phyloP scores from a whole-genome alignment of 805 yeast genomes.

The Grigorovia yakushimaensis region DNA sequence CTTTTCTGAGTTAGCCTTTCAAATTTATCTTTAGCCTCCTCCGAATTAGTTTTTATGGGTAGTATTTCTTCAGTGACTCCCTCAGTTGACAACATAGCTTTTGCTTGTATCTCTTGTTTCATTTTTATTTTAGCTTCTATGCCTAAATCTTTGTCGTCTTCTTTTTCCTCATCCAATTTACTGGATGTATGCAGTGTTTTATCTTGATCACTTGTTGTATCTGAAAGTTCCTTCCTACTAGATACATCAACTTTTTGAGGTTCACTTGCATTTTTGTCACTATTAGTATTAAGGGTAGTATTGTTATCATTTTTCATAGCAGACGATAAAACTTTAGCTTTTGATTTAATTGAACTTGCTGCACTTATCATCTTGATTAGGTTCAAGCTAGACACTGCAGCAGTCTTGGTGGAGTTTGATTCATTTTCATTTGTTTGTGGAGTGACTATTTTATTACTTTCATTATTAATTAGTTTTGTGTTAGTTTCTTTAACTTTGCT shows the following conservation, averaged over 20 bases:
- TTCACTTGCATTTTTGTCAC: background rate
- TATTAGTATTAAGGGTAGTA: background rate
- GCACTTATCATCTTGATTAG: background rate
- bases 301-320: background rate
- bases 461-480: too few species aligned
- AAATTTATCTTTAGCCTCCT: too few species aligned
- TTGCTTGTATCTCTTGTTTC: background rate
- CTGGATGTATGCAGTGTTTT: background rate
- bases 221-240: background rate
- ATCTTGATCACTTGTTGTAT: background rate
- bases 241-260: background rate
- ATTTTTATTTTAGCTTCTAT: background rate
- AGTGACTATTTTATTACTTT: too few species aligned
- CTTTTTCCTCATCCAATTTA: background rate
- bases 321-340: background rate
- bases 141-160: background rate
- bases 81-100: too few species aligned
- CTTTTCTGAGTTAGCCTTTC: too few species aligned
- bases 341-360: background rate
- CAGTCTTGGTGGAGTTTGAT: too few species aligned
- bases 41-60: too few species aligned
- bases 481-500: too few species aligned
- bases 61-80: too few species aligned
- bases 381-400: background rate
- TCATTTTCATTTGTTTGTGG: too few species aligned